These are phyloP conservation scores for Hortiboletus flavorubellus DNA, from an alignment of 768 basidiomycete species.

Conservation along the genomic window DNA sequence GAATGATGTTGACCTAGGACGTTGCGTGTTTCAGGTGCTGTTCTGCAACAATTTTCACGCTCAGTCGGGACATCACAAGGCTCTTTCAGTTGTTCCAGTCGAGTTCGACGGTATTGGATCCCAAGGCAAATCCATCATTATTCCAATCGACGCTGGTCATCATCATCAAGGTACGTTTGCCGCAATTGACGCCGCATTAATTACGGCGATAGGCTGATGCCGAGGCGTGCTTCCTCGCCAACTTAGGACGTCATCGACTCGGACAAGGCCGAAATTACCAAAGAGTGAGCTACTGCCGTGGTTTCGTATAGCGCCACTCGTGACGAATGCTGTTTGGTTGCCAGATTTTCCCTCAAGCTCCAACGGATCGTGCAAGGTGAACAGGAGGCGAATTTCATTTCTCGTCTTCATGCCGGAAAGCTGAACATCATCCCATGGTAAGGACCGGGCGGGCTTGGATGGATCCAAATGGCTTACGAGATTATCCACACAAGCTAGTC, in stretches of 20 bases:
- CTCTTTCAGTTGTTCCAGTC: constrained; percentile 62
- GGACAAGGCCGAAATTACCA: constrained; percentile 54
- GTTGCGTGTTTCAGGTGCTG: constrained; percentile 40
- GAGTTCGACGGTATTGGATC: constrained; percentile 55
- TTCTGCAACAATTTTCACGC: constrained; percentile 65
- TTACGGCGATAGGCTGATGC: neutral
- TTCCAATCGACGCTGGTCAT: constrained; percentile 61
- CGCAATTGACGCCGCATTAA: neutral
- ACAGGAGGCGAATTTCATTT: constrained; percentile 60
- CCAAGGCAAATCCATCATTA: constrained; percentile 51
- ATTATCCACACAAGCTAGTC: constrained; percentile 38
- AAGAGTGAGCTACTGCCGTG: constrained; percentile 41
- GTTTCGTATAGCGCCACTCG: neutral
- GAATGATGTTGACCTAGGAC: neutral
- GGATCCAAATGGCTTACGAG: neutral
- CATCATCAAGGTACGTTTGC: constrained; percentile 48
- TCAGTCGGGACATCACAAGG: constrained; percentile 57
- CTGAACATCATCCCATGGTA: constrained; percentile 60
- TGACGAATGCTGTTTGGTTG: neutral
- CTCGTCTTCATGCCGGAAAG: constrained; percentile 52
- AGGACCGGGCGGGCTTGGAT: neutral
- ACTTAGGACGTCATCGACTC: constrained; percentile 61
- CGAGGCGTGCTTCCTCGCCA: neutral
- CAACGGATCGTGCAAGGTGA: constrained; percentile 59
- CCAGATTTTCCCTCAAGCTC: constrained; percentile 55